Evolutionary conservation across 202 grass and related monocot species (phyloP).

Genomic region (Brachypodium distachyon): DNA sequence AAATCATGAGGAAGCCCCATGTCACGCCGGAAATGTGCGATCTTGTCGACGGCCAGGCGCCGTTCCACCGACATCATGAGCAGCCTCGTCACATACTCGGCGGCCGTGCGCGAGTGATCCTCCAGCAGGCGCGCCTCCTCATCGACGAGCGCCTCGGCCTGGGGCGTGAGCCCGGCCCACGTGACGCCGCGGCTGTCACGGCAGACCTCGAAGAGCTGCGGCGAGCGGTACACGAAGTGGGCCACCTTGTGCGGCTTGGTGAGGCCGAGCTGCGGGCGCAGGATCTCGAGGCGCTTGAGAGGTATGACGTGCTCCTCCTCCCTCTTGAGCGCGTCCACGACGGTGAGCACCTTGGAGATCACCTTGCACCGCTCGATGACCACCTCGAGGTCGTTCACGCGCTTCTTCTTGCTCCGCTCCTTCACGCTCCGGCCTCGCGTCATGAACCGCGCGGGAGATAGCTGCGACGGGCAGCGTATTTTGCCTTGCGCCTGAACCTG

Average conservation of each 20-base stretch:
- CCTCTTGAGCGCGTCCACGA: conserved; percentile 63
- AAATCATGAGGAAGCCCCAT: conserved; percentile 78
- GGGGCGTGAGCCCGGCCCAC: conserved; percentile 58
- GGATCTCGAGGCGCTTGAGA: conserved; percentile 51
- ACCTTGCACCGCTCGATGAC: conserved; percentile 79
- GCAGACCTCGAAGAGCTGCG: conserved; percentile 65
- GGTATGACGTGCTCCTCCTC: conserved; percentile 68
- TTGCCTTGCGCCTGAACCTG: not conserved
- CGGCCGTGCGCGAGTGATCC: conserved; percentile 24
- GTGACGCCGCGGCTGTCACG: conserved; percentile 58
- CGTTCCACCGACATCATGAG: conserved; percentile 71
- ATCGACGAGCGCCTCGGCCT: conserved; percentile 55
- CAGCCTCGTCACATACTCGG: conserved; percentile 52
- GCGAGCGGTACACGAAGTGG: conserved; percentile 61
- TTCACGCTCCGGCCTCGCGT: conserved; percentile 57
- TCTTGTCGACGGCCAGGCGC: conserved; percentile 54
- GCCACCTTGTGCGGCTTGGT: conserved; percentile 66
- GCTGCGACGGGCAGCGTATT: not conserved
- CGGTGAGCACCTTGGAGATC: conserved; percentile 47
- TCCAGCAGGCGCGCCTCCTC: conserved; percentile 65
- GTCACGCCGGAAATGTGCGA: conserved; percentile 62
- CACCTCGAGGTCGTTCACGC: conserved; percentile 61
- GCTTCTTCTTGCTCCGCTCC: conserved; percentile 78
- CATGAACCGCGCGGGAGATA: conserved; percentile 34
- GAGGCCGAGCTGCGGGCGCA: conserved; percentile 58